Evolutionary conservation across 2,329 filamentous ascomycete genomes (phyloP), one percentile per base, ranked within the genome.

Genomic region (Fusarium concolor): DNA sequence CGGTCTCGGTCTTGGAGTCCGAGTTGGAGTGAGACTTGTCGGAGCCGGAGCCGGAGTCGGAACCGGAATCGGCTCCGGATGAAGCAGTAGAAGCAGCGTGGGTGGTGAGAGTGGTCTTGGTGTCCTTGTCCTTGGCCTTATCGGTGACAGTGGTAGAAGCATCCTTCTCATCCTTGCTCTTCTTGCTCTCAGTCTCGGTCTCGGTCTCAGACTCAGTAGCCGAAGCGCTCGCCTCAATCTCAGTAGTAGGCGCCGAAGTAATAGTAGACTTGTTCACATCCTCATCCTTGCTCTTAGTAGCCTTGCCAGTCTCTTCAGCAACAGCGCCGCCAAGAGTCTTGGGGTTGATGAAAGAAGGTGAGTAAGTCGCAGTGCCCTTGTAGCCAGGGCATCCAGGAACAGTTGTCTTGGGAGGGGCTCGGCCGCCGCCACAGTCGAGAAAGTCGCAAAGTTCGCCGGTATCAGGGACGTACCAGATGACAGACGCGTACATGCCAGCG

Each of bases 361-460:
- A 81, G 76, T 87, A 86, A 14, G 83, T 84, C 17, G 79, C 84
- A 26, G 86, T 87, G 65, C 87, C 88, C 4, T 74, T 71, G 80
- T 90, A 90, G 6, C 56, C 72, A 3, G 77, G 73, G 73, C 89
- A 92, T 4, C 89, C 89, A 1, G 89, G 89, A 22, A 88, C 85
- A 26, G 83, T 85, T 17, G 85, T 87, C 81, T 88, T 90, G 62
- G 87, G 85, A 5, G 89, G 87, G 10, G 88, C 89, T 44, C 85
- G 83, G 56, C 89, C 89, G 67, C 89, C 89, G 59, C 89, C 89
- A 77, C 89, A 91, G 83, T 91, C 89, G 69, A 89, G 82, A 64
- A 87, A 74, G 12, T 81, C 81, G 83, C 89, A 91, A 74, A 91
- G 81, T 80, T 91, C 88, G 74, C 88, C 87, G 18, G 85, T 87